Percentiles rank a stretch among this genome's conserved stretches.
Conservation (phyloP, 352 stramenopile species). For the Globisporangium uncinulatum region DNA sequence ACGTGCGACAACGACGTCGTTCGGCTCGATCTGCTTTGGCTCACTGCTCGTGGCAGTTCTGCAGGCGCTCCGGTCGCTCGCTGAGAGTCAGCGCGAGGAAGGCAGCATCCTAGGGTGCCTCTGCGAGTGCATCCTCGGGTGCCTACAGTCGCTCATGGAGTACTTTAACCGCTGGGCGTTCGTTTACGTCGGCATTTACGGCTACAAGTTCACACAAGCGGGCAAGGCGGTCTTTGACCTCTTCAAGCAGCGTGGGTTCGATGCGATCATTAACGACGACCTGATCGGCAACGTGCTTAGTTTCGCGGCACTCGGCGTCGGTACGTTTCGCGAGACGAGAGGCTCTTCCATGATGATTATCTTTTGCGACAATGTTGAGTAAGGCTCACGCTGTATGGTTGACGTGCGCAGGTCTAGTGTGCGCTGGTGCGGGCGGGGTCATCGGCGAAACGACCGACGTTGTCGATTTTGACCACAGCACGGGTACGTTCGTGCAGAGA, state of each 20-base stretch:
- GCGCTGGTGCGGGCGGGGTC: constrained; percentile 45
- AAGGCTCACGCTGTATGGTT: neutral
- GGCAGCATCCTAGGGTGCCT: constrained; percentile 69
- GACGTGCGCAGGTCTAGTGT: constrained; percentile 49
- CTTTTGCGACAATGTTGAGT: neutral
- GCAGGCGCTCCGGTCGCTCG: constrained; percentile 80
- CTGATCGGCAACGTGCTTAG: constrained; percentile 90
- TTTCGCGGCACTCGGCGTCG: constrained; percentile 88
- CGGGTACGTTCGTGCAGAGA: constrained; percentile 21
- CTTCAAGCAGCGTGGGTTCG: constrained; percentile 92
- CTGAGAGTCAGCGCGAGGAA: constrained; percentile 64
- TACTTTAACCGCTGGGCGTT: constrained; percentile 95
- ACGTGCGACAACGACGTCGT: constrained; percentile 87
- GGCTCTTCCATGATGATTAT: neutral
- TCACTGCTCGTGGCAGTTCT: constrained; percentile 93
- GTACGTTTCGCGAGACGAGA: constrained; percentile 17
- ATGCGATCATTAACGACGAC: constrained; percentile 95
- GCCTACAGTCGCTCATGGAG: constrained; percentile 83
- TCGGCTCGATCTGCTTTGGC: constrained; percentile 95
- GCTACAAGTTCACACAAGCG: constrained; percentile 92
- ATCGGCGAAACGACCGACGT: constrained; percentile 45
- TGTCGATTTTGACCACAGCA: constrained; percentile 62
- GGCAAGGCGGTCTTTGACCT: constrained; percentile 91
- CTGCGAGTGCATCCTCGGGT: constrained; percentile 78
- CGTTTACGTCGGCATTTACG: constrained; percentile 92